A percentile compares a stretch with the other conserved stretches of the same genome.
These are phyloP conservation scores for Mycena haematopus DNA, from an alignment of 768 basidiomycete genomes.

Conservation along the genomic window DNA sequence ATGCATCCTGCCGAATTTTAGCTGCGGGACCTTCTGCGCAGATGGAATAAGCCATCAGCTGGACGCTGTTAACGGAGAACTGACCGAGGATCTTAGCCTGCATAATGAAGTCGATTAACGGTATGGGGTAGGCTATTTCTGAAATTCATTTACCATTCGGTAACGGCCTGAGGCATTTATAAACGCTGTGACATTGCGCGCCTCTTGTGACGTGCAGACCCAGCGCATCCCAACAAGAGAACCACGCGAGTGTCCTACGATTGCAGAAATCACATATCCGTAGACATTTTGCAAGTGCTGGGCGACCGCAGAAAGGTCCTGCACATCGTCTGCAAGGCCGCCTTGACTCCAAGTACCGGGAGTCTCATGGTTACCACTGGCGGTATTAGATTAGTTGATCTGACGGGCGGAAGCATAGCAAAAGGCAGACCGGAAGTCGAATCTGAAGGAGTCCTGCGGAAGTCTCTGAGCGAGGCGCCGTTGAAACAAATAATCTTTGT, in stretches of 20 bases:
- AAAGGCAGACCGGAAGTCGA: conserved; percentile 77
- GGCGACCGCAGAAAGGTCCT: conserved; percentile 72
- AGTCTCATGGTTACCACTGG: conserved; percentile 80
- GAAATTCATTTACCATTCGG: conserved; percentile 55
- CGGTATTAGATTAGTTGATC: conserved; percentile 2
- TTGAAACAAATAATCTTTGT: conserved; percentile 87
- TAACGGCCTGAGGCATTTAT: conserved; percentile 82
- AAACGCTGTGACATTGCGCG: conserved; percentile 59
- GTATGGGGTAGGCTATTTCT: conserved; percentile 5
- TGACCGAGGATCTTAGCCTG: conserved; percentile 53
- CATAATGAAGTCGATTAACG: conserved; percentile 17
- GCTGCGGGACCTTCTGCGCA: conserved; percentile 39
- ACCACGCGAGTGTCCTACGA: conserved; percentile 84
- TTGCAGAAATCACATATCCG: conserved; percentile 71
- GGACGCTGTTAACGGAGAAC: conserved; percentile 18
- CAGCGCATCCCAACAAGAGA: conserved; percentile 72
- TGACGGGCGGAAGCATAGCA: conserved; percentile 14
- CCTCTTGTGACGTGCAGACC: conserved; percentile 69
- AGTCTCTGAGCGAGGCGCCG: conserved; percentile 68
- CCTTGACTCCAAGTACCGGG: conserved; percentile 69
- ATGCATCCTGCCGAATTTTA: conserved; percentile 53
- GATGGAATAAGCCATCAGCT: conserved; percentile 21
- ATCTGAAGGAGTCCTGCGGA: conserved; percentile 82
- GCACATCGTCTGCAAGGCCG: conserved; percentile 62
- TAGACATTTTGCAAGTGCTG: conserved; percentile 61